A percentile compares a stretch with the other conserved stretches of the same genome.
Conservation (phyloP, 2,329 filamentous ascomycete species). For the Beauveria australis region DNA sequence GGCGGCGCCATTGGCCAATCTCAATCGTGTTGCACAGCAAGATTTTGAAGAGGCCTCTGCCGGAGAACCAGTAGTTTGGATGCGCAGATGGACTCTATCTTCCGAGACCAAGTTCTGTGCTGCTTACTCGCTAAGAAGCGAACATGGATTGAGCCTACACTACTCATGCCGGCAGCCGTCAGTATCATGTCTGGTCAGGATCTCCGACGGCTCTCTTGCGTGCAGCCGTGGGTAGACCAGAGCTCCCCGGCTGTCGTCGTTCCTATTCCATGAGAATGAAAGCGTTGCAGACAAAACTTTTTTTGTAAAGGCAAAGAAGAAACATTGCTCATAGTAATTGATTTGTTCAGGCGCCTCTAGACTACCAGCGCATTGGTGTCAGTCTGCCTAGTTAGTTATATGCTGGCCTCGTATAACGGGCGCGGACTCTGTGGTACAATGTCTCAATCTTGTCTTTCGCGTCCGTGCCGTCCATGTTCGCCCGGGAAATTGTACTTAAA, state of each 20-base stretch:
- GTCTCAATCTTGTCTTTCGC: not conserved
- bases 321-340: not conserved
- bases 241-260: not conserved
- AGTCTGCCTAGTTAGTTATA: not conserved
- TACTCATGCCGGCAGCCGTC: not conserved
- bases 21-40: not conserved
- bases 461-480: not conserved
- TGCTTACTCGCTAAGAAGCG: conserved; percentile 6
- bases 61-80: not conserved
- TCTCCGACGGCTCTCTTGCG: not conserved
- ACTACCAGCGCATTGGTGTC: not conserved
- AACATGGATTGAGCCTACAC: not conserved
- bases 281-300: not conserved
- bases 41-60: not conserved
- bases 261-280: not conserved
- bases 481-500: not conserved
- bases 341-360: not conserved
- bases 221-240: not conserved
- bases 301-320: no score
- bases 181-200: not conserved
- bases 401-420: not conserved
- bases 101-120: not conserved
- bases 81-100: not conserved
- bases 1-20: not conserved
- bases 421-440: not conserved